A percentile compares a stretch with the other conserved stretches of the same genome.
phyloP scores from a whole-genome alignment of 768 basidiomycete species.

The Myochromella boudieri region DNA sequence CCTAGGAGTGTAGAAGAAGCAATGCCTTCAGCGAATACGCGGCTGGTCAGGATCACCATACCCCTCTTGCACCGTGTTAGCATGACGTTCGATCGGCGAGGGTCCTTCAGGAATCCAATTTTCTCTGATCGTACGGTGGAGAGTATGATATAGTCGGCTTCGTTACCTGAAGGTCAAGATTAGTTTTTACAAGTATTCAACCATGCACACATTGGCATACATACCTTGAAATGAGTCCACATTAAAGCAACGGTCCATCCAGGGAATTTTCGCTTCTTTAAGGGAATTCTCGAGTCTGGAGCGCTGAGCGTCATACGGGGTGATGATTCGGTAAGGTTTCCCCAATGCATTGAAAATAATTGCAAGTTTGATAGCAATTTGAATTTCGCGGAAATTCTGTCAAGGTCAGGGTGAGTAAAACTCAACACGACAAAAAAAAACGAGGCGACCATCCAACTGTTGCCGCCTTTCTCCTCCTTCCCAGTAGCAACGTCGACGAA shows the following conservation, averaged over 20 bases:
- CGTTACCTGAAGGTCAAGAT: slow-evolving; percentile 60
- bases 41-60: slow-evolving; percentile 73
- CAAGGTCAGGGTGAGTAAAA: slow-evolving; percentile 4
- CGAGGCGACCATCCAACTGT: slow-evolving; percentile 34
- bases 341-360: slow-evolving; percentile 48
- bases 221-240: slow-evolving; percentile 85
- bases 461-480: slow-evolving; percentile 30
- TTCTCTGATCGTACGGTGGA: slow-evolving; percentile 60
- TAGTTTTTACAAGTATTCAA: slow-evolving; percentile 1
- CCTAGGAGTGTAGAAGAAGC: slow-evolving; percentile 33
- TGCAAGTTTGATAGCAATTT: slow-evolving; percentile 58
- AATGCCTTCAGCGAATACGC: slow-evolving; percentile 46
- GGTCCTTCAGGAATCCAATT: slow-evolving; percentile 67
- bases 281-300: slow-evolving; percentile 58
- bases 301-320: slow-evolving; percentile 80
- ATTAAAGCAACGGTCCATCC: slow-evolving; percentile 78
- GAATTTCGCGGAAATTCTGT: slow-evolving; percentile 66
- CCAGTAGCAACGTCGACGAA: slow-evolving; percentile 64
- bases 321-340: slow-evolving; percentile 65
- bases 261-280: slow-evolving; percentile 42
- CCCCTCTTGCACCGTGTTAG: slow-evolving; percentile 75
- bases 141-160: slow-evolving; percentile 76
- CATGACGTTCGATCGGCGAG: slow-evolving; percentile 84
- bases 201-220: slow-evolving; percentile 10
- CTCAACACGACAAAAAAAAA: background rate